Base-by-base conservation (phyloP, 805 yeast genomes). In the Yamadazyma phyllophila region DNA sequence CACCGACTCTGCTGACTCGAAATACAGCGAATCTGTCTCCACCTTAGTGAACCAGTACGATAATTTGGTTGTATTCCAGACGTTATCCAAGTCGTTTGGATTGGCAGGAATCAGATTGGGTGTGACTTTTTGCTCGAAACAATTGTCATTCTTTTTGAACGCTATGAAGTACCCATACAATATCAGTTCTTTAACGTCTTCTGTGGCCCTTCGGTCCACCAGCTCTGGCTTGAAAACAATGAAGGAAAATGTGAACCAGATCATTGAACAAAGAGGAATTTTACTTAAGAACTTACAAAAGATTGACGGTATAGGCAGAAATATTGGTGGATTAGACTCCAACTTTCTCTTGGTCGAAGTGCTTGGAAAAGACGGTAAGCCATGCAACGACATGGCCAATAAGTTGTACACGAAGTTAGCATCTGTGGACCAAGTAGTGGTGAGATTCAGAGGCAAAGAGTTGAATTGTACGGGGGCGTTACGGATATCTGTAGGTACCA, bases 141-240 rank as follows among this genome's bases (percentile, higher is more conserved):
- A 77, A 49, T 69, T 94, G 39, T 78, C 96, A 0, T 56, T 64
- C 4, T 77, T 87, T 40, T 68, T 94, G 56, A 94, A 94, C 63
- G 80, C 95, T 17, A 84, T 92, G 85, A 94, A 94, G 62, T 96
- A 96, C 31, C 99, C 99, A 2, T 94, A 94, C 67, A 94, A 92
- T 63, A 87, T 94, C 46, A 88, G 96, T 7, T 77, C 89, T 10
- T 70, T 86, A 52, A 82, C 98, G 1, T 74, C 97, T 4, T 77
- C 78, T 45, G 69, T 89, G 36, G 97, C 96, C 0, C 48, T 73
- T 20, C 77, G 91, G 50, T 95, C 97, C 1, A 77, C 92, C 6
- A 68, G 77, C 5, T 30, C 52, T 0, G 84, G 88, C 26, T 61
- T 91, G 39, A 59, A 60, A 4, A 59, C 65, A 17, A 88, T 91